phyloP scores from a whole-genome alignment of 139 green algal species.

The Picochlorum sp. region DNA sequence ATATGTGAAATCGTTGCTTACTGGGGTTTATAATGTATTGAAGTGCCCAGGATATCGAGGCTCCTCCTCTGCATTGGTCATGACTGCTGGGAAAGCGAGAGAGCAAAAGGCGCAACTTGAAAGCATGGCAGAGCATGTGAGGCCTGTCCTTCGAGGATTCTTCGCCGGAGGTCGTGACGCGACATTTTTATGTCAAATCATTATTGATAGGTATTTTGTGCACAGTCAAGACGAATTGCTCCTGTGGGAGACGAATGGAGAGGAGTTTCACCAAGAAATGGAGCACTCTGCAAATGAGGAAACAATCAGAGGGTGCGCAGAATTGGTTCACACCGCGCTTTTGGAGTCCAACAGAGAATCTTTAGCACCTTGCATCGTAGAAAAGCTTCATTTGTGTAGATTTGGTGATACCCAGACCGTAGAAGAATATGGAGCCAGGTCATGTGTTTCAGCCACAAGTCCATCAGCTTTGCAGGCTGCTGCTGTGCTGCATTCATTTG shows the following conservation, averaged over 20 bases:
- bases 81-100: conserved; percentile 7
- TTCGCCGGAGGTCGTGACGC: too few relatives aligned
- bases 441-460: neutral
- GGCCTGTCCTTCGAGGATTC: conserved; percentile 8
- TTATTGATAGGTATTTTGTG: too few relatives aligned
- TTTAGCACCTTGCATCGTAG: conserved; percentile 49
- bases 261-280: conserved; percentile 64
- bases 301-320: conserved; percentile 51
- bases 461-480: conserved; percentile 58
- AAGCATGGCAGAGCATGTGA: conserved; percentile 2
- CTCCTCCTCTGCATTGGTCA: conserved; percentile 14
- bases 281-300: conserved; percentile 51
- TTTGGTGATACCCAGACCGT: neutral
- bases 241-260: conserved; percentile 21
- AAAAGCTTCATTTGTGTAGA: conserved; percentile 25
- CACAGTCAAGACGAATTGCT: too few relatives aligned
- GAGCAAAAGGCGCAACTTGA: conserved; percentile 23
- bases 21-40: conserved; percentile 14
- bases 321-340: conserved; percentile 52
- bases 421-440: conserved; percentile 8
- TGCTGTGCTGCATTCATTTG: conserved; percentile 68
- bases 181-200: too few relatives aligned
- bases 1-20: neutral
- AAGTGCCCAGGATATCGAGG: conserved; percentile 37
- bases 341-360: conserved; percentile 45